Base-by-base conservation (phyloP, 2,329 filamentous ascomycete genomes). In the Dactylellina cionopaga region DNA sequence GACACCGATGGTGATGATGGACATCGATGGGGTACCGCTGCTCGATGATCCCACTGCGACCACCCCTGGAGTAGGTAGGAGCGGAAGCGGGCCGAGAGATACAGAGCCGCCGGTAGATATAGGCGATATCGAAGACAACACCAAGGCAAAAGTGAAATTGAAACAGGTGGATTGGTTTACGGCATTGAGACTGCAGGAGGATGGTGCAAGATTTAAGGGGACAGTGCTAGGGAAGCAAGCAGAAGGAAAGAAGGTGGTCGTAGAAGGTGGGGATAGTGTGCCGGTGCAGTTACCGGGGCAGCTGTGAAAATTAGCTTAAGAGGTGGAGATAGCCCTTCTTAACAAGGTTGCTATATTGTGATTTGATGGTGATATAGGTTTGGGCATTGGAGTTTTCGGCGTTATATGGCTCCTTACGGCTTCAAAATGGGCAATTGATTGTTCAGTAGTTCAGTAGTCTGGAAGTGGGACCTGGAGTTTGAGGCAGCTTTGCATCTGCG, bases 91-190 rank as follows among this genome's bases (percentile, higher is more conserved):
- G 19, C n/a, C 49, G 1, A 55, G 59, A 41, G 56, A 64, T 31
- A 65, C 68, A 10, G 68, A 72, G 22, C 69, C 60, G 13, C 62
- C 47, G 3, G 56, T 46, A 1, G 54, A 44, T 5, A 55, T 13
- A 5, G 56, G 54, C 3, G 54, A 44, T 5, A 55, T 13, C 6
- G 33, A 22, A 7, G 41, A 58, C 11, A 29, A 41, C 10, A 49
- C 33, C 0, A 62, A 68, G 39, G 63, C 55, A 13, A 63, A 60
- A 43, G 52, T 66, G 39, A 55, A 39, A 31, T 11, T 62, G 24
- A 74, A 74, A 31, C 62, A 66, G 25, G 69, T 74, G 15, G 69
- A 74, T 44, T 74, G 69, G 69, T 74, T 74, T 44, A 68, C 69
- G 13, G 63, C 63, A 5, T 41, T 74, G 41, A 74, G 37, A 17